A percentile compares a stretch with the other conserved stretches of the same genome.
These are phyloP conservation scores for Rhynchosporium agropyri DNA, from an alignment of 2,329 filamentous ascomycete genomes.

Conservation along the genomic window DNA sequence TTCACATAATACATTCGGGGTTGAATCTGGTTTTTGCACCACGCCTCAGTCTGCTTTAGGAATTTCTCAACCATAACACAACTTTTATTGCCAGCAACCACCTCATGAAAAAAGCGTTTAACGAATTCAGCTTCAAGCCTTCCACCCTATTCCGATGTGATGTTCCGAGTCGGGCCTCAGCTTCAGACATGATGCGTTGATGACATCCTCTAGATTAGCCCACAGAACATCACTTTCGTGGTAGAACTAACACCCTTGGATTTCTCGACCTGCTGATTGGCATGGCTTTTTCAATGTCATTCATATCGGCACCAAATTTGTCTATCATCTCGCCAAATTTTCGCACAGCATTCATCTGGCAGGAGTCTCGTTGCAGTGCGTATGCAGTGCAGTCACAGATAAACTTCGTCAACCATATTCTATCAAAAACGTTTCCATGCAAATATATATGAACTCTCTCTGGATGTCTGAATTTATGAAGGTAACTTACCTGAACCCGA, in stretches of 20 bases:
- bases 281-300: slow-evolving; percentile 13
- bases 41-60: slow-evolving; percentile 16
- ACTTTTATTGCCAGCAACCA: slow-evolving; percentile 12
- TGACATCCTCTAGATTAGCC: slow-evolving; percentile 15
- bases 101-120: slow-evolving; percentile 9
- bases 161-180: slow-evolving; percentile 10
- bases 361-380: slow-evolving; percentile 13
- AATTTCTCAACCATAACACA: slow-evolving; percentile 15
- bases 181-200: slow-evolving; percentile 18
- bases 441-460: slow-evolving; percentile 15
- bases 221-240: slow-evolving; percentile 14
- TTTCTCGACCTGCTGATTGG: slow-evolving; percentile 6
- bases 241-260: slow-evolving; percentile 6
- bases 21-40: slow-evolving; percentile 17
- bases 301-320: slow-evolving; percentile 17
- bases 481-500: slow-evolving; percentile 18
- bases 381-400: slow-evolving; percentile 20
- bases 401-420: slow-evolving; percentile 15
- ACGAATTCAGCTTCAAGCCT: slow-evolving; percentile 21
- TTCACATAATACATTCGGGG: slow-evolving; percentile 15
- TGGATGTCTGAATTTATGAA: slow-evolving; percentile 18
- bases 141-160: slow-evolving; percentile 4
- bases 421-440: slow-evolving; percentile 20
- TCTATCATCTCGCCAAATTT: slow-evolving; percentile 13
- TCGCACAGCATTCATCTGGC: slow-evolving; percentile 16